Evolutionary conservation across 2,329 filamentous ascomycete species (phyloP).

Genomic region (Aspergillus terreus): DNA sequence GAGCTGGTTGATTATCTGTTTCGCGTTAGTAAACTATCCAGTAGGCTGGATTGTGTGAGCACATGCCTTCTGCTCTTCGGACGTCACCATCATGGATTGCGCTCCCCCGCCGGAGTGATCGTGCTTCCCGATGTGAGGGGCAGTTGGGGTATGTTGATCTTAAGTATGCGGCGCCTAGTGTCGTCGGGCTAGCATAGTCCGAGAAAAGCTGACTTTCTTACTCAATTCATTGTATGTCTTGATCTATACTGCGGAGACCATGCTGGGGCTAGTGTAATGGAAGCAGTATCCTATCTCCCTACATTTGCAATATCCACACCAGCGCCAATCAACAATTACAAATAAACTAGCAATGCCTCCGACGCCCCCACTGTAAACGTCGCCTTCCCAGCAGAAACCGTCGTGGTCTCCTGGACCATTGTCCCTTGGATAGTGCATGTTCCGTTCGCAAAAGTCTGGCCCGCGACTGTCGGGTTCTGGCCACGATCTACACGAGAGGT

Average conservation of each 20-base stretch:
- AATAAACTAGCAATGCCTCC: slow-evolving; percentile 49
- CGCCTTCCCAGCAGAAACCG: slow-evolving; percentile 26
- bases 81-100: neutral
- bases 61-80: slow-evolving; percentile 7
- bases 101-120: neutral
- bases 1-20: slow-evolving; percentile 11
- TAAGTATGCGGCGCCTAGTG: neutral
- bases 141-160: neutral
- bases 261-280: too few relatives aligned
- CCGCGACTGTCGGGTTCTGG: slow-evolving; percentile 42
- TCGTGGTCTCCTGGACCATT: slow-evolving; percentile 19
- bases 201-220: slow-evolving; percentile 21
- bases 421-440: slow-evolving; percentile 44
- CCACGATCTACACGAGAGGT: slow-evolving; percentile 45
- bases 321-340: slow-evolving; percentile 18
- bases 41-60: neutral
- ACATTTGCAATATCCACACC: slow-evolving; percentile 37
- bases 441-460: slow-evolving; percentile 45
- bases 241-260: slow-evolving; percentile 22
- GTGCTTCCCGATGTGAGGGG: neutral
- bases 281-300: slow-evolving; percentile 11
- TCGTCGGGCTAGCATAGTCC: neutral
- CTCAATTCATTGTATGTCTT: slow-evolving; percentile 24
- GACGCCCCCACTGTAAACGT: slow-evolving; percentile 44
- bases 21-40: neutral